Conservation (phyloP, 2,329 filamentous ascomycete species). For the Aspergillaceae sp. region DNA sequence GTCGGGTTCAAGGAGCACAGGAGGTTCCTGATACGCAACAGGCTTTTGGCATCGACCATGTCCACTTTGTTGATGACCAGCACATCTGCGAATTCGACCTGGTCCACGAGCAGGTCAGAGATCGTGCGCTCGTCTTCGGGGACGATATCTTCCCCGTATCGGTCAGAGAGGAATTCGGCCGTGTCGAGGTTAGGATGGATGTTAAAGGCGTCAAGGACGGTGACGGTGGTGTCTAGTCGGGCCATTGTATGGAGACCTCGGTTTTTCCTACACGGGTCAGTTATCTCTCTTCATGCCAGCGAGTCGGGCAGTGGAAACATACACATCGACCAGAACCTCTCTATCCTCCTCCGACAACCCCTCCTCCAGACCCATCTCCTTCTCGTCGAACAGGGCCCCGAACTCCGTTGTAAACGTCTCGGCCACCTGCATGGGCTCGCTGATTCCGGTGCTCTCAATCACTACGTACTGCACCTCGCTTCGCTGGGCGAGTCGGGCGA, state of each 20-base stretch:
- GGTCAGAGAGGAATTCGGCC: slow-evolving; percentile 55
- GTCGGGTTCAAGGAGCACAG: slow-evolving; percentile 57
- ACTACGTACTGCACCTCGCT: slow-evolving; percentile 62
- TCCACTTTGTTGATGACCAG: slow-evolving; percentile 64
- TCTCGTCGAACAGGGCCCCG: slow-evolving; percentile 40
- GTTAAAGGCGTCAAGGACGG: slow-evolving; percentile 64
- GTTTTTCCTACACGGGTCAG: slow-evolving; percentile 31
- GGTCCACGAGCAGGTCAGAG: slow-evolving; percentile 66
- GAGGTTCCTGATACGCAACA: slow-evolving; percentile 43
- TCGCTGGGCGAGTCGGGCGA: slow-evolving; percentile 55
- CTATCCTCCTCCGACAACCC: slow-evolving; percentile 37
- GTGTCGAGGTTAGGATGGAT: slow-evolving; percentile 66
- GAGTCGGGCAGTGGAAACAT: slow-evolving; percentile 1
- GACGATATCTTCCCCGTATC: slow-evolving; percentile 53
- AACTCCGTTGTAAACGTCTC: slow-evolving; percentile 59
- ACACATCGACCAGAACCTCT: slow-evolving; percentile 42
- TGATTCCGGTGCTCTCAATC: slow-evolving; percentile 64
- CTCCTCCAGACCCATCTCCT: slow-evolving; percentile 31
- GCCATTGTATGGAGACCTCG: slow-evolving; percentile 60
- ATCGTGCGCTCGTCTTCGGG: slow-evolving; percentile 65
- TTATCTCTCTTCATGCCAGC: slow-evolving; percentile 3
- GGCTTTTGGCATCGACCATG: slow-evolving; percentile 44
- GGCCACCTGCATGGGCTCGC: slow-evolving; percentile 64
- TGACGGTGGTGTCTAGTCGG: slow-evolving; percentile 61
- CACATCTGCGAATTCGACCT: slow-evolving; percentile 70